A percentile compares a stretch with the other conserved stretches of the same genome.
Evolutionary conservation across 2,329 filamentous ascomycete genomes (phyloP).

Genomic region (Stagonosporopsis rhizophila): DNA sequence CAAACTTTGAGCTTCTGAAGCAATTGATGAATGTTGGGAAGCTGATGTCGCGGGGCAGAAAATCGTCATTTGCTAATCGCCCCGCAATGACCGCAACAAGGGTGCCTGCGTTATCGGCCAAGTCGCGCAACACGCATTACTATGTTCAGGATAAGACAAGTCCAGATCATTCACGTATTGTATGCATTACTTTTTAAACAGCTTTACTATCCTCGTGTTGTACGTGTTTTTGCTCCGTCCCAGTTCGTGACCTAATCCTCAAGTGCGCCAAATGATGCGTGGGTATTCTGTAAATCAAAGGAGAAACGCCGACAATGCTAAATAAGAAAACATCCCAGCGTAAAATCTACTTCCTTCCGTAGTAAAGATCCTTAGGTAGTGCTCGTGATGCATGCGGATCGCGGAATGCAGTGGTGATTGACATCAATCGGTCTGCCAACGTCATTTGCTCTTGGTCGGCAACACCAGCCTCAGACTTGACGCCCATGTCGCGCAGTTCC

Average conservation of each 20-base stretch:
- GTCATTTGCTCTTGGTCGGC: constrained; percentile 52
- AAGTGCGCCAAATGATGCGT: constrained; percentile 6
- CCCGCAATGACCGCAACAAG: background rate
- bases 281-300: constrained; percentile 18
- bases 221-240: background rate
- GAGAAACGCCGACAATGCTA: constrained; percentile 11
- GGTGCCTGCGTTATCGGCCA: constrained; percentile 23
- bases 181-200: constrained; percentile 1
- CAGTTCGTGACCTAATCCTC: background rate
- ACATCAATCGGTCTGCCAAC: constrained; percentile 48
- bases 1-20: too few species aligned
- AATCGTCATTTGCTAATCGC: constrained; percentile 35
- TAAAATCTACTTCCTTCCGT: constrained; percentile 21
- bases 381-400: constrained; percentile 29
- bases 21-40: constrained; percentile 7
- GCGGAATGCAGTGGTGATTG: constrained; percentile 41
- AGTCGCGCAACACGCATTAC: background rate
- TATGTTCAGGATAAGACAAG: background rate
- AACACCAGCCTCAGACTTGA: constrained; percentile 41
- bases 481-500: constrained; percentile 44
- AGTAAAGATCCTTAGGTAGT: constrained; percentile 20
- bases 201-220: background rate
- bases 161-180: background rate
- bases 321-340: background rate
- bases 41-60: constrained; percentile 20